phyloP scores from a whole-genome alignment of 129 eudicot species.

The Centrapalus pauciflorus region DNA sequence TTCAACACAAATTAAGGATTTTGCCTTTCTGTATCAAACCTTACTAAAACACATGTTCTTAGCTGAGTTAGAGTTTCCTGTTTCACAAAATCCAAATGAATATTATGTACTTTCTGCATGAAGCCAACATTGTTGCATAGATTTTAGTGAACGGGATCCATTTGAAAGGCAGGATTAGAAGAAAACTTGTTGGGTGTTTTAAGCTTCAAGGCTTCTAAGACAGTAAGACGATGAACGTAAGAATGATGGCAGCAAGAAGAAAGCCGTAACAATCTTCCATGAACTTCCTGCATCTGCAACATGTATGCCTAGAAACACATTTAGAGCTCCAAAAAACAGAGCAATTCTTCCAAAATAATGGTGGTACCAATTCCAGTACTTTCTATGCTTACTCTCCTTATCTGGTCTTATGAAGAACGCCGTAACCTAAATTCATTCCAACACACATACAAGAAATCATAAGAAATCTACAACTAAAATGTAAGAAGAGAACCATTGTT shows the following conservation, averaged over 20 bases:
- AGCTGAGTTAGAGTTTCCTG: slow-evolving; percentile 14
- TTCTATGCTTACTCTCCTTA: slow-evolving; percentile 67
- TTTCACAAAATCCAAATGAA: neutral
- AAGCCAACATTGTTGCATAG: no score
- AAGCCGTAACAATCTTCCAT: slow-evolving; percentile 88
- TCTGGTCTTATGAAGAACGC: slow-evolving; percentile 77
- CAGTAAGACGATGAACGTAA: slow-evolving; percentile 39
- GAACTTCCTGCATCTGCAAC: slow-evolving; percentile 56
- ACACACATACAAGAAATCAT: slow-evolving; percentile 13
- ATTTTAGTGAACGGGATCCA: slow-evolving; percentile 39
- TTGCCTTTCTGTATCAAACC: slow-evolving; percentile 16
- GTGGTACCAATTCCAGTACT: slow-evolving; percentile 82
- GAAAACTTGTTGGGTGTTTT: slow-evolving; percentile 40
- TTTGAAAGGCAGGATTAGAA: slow-evolving; percentile 40
- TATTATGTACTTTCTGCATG: no score
- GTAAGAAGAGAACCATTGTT: neutral
- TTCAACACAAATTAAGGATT: slow-evolving; percentile 16
- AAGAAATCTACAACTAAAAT: slow-evolving; percentile 2
- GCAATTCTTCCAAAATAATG: slow-evolving; percentile 66
- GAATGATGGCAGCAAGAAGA: slow-evolving; percentile 45
- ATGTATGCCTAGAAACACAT: slow-evolving; percentile 76
- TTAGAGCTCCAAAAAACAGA: slow-evolving; percentile 68
- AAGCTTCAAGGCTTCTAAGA: slow-evolving; percentile 58
- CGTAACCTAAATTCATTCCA: slow-evolving; percentile 65
- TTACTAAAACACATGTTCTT: neutral